A percentile compares a stretch with the other conserved stretches of the same genome.
Conservation (phyloP, 2,329 filamentous ascomycete species). For the Arachnomyces sp. region DNA sequence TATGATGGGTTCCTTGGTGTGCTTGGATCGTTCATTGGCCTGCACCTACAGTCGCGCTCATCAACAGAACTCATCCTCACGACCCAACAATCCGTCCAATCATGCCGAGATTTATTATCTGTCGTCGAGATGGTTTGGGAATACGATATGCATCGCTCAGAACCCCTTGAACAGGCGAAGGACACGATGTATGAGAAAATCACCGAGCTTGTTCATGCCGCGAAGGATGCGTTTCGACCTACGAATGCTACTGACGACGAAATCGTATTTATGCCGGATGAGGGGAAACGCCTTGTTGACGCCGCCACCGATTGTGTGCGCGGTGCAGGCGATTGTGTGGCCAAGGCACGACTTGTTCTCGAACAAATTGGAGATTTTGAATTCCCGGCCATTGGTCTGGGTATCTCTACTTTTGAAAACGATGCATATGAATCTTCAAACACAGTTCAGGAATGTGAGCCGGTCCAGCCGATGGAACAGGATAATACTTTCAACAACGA, state of each 20-base stretch:
- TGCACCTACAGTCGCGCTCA: conserved; percentile 88
- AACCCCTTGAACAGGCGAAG: conserved; percentile 61
- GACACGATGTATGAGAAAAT: conserved; percentile 73
- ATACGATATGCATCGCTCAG: conserved; percentile 62
- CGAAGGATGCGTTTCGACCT: conserved; percentile 67
- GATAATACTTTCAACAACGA: conserved; percentile 11
- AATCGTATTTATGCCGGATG: conserved; percentile 71
- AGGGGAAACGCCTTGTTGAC: conserved; percentile 65
- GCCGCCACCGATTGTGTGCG: conserved; percentile 84
- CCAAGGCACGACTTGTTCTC: conserved; percentile 75
- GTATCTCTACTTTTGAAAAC: conserved; percentile 29
- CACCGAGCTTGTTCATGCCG: conserved; percentile 70
- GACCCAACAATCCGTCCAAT: conserved; percentile 74
- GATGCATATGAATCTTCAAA: conserved; percentile 1
- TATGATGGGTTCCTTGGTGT: conserved; percentile 88
- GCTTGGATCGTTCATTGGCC: conserved; percentile 85
- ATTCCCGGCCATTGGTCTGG: conserved; percentile 49
- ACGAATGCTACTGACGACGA: conserved; percentile 62
- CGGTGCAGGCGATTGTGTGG: conserved; percentile 83
- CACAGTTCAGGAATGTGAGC: background rate
- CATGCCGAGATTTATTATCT: conserved; percentile 69
- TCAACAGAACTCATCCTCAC: conserved; percentile 73
- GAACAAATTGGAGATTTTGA: conserved; percentile 89
- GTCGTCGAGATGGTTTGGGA: conserved; percentile 77
- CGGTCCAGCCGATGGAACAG: conserved; percentile 9